Conservation (phyloP, 2,329 filamentous ascomycete species). For the Helotiales sp. region DNA sequence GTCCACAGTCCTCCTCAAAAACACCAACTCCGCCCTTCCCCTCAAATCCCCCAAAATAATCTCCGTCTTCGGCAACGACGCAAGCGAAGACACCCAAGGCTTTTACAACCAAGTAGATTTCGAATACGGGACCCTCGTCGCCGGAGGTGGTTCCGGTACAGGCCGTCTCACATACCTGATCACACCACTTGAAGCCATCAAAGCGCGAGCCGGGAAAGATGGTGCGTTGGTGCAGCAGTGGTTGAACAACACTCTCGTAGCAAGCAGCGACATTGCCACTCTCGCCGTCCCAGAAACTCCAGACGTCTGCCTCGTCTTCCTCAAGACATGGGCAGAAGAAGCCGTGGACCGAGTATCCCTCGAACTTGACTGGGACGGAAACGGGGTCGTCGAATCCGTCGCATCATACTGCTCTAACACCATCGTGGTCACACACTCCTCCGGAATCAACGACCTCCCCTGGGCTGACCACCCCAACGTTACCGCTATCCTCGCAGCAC, state of each 20-base stretch:
- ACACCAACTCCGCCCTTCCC: conserved; percentile 59
- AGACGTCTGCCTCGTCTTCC: conserved; percentile 61
- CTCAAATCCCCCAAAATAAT: conserved; percentile 51
- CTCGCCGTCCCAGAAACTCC: conserved; percentile 25
- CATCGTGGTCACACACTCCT: conserved; percentile 67
- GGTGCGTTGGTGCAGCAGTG: conserved; percentile 61
- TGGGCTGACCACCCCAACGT: conserved; percentile 71
- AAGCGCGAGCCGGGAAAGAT: conserved; percentile 56
- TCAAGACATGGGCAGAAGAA: conserved; percentile 68
- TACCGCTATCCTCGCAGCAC: conserved; percentile 77
- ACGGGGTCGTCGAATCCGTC: conserved; percentile 49
- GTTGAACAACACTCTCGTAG: conserved; percentile 60
- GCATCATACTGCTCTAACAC: conserved; percentile 58
- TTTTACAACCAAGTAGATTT: conserved; percentile 58
- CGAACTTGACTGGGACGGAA: conserved; percentile 24
- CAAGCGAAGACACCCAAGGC: conserved; percentile 31
- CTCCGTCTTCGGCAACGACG: conserved; percentile 67
- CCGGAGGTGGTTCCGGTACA: conserved; percentile 54
- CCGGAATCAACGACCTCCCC: conserved; percentile 64
- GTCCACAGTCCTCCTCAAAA: conserved; percentile 68
- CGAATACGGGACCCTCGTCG: conserved; percentile 60
- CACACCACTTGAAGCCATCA: conserved; percentile 63
- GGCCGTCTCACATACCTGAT: conserved; percentile 53
- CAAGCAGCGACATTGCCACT: conserved; percentile 62
- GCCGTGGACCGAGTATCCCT: conserved; percentile 68